phyloP scores from a whole-genome alignment of 2,329 filamentous ascomycete genomes.

The Rhinocladiella similis region DNA sequence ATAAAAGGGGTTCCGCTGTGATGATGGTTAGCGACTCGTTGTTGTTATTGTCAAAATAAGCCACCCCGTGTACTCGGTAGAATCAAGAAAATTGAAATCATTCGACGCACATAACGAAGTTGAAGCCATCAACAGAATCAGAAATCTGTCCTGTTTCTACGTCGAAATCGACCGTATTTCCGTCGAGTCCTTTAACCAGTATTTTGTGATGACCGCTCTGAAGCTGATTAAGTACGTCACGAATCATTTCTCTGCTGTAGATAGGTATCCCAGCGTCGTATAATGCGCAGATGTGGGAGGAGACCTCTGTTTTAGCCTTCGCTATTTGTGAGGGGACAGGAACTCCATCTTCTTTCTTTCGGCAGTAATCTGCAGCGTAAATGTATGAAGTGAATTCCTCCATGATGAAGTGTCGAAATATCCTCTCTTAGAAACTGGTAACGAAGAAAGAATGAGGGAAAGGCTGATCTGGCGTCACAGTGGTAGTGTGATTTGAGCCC shows the following conservation, averaged over 20 bases:
- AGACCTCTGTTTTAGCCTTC: neutral
- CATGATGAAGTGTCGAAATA: neutral
- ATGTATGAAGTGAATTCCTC: neutral
- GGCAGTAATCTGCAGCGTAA: neutral
- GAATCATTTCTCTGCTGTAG: slow-evolving; percentile 1
- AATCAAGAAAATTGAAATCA: neutral
- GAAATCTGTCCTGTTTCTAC: neutral
- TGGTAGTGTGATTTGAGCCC: too few species aligned
- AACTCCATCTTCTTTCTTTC: neutral
- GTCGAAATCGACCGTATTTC: neutral
- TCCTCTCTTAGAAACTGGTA: too few species aligned
- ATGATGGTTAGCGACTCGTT: neutral
- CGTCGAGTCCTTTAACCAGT: neutral
- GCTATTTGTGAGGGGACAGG: neutral
- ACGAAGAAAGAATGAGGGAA: too few species aligned
- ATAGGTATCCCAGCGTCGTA: neutral
- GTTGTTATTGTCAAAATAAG: too few species aligned
- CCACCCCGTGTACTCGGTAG: too few species aligned
- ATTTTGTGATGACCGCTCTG: neutral
- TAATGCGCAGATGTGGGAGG: neutral
- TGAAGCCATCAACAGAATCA: neutral
- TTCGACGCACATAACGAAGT: neutral
- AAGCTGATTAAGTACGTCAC: neutral
- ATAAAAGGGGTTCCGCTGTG: slow-evolving; percentile 2
- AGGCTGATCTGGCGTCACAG: too few species aligned